Evolutionary conservation across 1,284 basidiomycete species (phyloP).

Genomic region (Puccinia triticina): DNA sequence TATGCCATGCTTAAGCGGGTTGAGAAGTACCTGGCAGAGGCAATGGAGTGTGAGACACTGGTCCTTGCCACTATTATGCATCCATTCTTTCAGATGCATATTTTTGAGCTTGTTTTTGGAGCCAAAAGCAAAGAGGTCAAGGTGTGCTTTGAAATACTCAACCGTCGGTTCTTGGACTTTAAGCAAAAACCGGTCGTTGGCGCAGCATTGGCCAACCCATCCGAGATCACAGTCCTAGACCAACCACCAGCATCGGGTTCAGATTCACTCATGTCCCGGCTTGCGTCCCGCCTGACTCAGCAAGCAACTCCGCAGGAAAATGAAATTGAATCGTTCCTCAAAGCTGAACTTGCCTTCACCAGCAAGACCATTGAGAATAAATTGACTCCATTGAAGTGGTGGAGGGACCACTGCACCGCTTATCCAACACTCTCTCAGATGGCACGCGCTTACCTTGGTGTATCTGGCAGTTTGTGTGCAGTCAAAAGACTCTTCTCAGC

Average conservation of each 20-base stretch:
- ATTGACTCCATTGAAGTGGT: neutral
- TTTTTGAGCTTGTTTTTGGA: no score
- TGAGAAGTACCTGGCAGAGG: neutral
- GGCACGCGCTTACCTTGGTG: no score
- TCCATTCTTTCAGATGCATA: no score
- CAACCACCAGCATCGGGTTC: neutral
- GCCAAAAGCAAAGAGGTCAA: no score
- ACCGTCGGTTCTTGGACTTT: neutral
- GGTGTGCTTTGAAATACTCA: conserved; percentile 10
- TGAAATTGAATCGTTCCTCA: neutral
- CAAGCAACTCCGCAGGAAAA: neutral
- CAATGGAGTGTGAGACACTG: neutral
- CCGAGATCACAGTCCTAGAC: no score
- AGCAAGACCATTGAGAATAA: neutral
- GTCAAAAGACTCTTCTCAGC: no score
- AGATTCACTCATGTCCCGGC: neutral
- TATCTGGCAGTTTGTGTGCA: no score
- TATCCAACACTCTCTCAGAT: no score
- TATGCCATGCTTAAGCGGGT: no score
- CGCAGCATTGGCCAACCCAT: neutral
- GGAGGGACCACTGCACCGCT: no score
- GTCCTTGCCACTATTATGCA: neutral
- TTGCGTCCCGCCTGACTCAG: neutral
- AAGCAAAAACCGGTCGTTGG: neutral
- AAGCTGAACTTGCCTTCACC: neutral